Evolutionary conservation across 2,329 filamentous ascomycete genomes (phyloP).

Genomic region (Rutstroemia sydowiana): DNA sequence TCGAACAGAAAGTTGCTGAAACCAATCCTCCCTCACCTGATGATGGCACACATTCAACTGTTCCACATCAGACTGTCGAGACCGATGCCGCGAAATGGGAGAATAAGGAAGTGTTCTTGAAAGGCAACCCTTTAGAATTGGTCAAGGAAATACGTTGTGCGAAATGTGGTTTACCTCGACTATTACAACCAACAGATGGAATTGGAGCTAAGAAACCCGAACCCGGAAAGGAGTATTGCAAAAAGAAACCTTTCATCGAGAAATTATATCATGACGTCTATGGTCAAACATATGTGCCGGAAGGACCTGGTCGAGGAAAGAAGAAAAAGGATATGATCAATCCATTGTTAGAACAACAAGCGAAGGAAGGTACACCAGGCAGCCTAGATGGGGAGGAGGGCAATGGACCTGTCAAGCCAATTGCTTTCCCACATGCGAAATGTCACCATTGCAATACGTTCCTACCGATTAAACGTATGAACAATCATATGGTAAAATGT

Average conservation of each 20-base stretch:
- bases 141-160: conserved; percentile 66
- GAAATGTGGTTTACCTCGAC: conserved; percentile 65
- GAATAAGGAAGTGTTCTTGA: conserved; percentile 59
- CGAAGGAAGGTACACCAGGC: conserved; percentile 32
- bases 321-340: conserved; percentile 73
- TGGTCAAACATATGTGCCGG: conserved; percentile 71
- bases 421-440: conserved; percentile 58
- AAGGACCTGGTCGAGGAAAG: conserved; percentile 68
- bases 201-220: conserved; percentile 59
- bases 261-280: conserved; percentile 74
- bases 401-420: conserved; percentile 50
- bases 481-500: conserved; percentile 62
- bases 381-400: conserved; percentile 38
- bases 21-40: conserved; percentile 19
- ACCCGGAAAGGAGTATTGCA: conserved; percentile 67
- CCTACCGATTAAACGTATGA: conserved; percentile 56
- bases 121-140: conserved; percentile 65
- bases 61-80: conserved; percentile 40
- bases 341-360: conserved; percentile 20
- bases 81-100: conserved; percentile 65
- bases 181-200: conserved; percentile 66
- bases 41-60: conserved; percentile 41
- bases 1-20: conserved; percentile 43
- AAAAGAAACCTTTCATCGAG: conserved; percentile 69
- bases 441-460: conserved; percentile 62